These are phyloP conservation scores for Colletotrichum noveboracense DNA, from an alignment of 2,329 filamentous ascomycete genomes.

Conservation along the genomic window DNA sequence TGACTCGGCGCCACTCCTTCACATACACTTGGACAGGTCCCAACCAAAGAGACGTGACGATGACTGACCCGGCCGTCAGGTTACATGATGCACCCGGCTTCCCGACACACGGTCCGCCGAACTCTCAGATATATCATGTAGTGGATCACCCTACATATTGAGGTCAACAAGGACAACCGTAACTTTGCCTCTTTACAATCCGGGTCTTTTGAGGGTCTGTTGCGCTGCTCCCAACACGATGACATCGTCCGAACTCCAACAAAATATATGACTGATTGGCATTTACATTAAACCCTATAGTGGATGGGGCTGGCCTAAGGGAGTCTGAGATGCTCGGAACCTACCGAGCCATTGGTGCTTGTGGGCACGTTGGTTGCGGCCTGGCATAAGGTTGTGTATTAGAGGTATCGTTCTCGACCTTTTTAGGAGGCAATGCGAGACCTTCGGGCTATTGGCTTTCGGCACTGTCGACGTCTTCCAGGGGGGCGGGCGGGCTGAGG, in stretches of 20 bases:
- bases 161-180: neutral
- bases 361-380: neutral
- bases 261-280: neutral
- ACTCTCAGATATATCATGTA: neutral
- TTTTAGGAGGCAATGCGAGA: neutral
- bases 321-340: neutral
- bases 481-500: neutral
- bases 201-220: neutral
- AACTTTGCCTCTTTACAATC: neutral
- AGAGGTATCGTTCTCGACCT: neutral
- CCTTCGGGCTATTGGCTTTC: neutral
- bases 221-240: neutral
- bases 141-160: neutral
- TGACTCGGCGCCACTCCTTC: neutral
- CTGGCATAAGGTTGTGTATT: neutral
- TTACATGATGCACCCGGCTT: slow-evolving; percentile 1
- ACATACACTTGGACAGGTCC: neutral
- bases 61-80: neutral
- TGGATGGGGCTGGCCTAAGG: neutral
- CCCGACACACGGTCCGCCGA: neutral
- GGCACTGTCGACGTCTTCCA: neutral
- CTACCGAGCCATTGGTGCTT: neutral
- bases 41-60: neutral
- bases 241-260: neutral
- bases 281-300: neutral